Percentiles rank a stretch among this genome's conserved stretches.
These are phyloP conservation scores for Diutina siamensis DNA, from an alignment of 1,139 yeast genomes.

Conservation along the genomic window DNA sequence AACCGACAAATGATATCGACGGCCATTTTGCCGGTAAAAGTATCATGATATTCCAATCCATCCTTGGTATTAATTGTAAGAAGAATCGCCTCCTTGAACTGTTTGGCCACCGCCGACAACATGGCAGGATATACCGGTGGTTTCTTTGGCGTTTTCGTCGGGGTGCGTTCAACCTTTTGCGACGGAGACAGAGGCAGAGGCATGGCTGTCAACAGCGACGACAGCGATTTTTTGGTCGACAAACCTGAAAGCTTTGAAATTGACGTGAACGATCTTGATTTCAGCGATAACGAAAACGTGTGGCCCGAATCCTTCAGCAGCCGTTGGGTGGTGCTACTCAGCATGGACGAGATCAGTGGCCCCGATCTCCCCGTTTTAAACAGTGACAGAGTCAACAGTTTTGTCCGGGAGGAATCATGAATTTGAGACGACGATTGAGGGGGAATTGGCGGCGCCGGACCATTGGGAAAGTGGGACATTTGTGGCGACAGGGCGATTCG, in stretches of 20 bases:
- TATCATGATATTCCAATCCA: slow-evolving; percentile 89
- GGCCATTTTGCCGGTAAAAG: slow-evolving; percentile 91
- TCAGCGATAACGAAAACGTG: slow-evolving; percentile 29
- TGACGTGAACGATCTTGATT: slow-evolving; percentile 33
- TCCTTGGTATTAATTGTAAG: slow-evolving; percentile 78
- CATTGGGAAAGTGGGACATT: background rate
- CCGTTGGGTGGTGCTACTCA: background rate
- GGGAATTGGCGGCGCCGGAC: background rate
- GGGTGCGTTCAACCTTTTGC: background rate
- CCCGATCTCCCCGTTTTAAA: background rate
- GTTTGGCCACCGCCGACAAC: slow-evolving; percentile 72
- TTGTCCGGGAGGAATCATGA: background rate
- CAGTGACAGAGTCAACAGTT: slow-evolving; percentile 3
- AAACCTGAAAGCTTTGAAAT: slow-evolving; percentile 29
- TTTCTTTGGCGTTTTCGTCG: slow-evolving; percentile 24
- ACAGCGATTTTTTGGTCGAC: slow-evolving; percentile 24
- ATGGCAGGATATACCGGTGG: slow-evolving; percentile 83
- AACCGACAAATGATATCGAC: slow-evolving; percentile 80
- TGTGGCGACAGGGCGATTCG: slow-evolving; percentile 3
- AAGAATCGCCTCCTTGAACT: slow-evolving; percentile 60
- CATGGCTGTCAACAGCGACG: background rate
- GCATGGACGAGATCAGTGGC: background rate
- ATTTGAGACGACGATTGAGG: background rate
- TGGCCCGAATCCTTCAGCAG: slow-evolving; percentile 12
- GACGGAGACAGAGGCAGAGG: background rate